These are phyloP conservation scores for Prunus kanzakura DNA, from an alignment of 306 rosid genomes.

Conservation along the genomic window DNA sequence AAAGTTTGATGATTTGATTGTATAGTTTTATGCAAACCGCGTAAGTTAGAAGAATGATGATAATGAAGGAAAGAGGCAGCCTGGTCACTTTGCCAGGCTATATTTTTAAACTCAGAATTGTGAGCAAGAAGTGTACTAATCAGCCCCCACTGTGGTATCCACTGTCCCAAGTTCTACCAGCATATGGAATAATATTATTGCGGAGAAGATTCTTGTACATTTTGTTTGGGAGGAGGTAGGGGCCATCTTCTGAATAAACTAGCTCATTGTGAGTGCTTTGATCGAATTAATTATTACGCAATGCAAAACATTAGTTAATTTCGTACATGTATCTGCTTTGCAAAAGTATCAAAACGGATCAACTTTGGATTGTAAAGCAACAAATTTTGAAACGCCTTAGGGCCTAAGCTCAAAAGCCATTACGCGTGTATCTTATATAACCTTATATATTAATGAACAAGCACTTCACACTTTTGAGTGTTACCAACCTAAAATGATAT, in stretches of 20 bases:
- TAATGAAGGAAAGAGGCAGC: conserved; percentile 13
- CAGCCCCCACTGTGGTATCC: conserved; percentile 53
- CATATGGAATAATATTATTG: conserved; percentile 58
- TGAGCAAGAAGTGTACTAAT: conserved; percentile 29
- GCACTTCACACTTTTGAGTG: neutral
- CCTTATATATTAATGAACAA: neutral
- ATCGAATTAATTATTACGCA: neutral
- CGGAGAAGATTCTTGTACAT: conserved; percentile 40
- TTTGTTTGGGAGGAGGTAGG: conserved; percentile 21
- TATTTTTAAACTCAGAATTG: conserved; percentile 25
- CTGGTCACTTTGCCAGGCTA: conserved; percentile 15
- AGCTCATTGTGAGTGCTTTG: neutral
- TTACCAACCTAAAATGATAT: neutral
- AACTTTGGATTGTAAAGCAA: conserved; percentile 26
- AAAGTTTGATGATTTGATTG: neutral
- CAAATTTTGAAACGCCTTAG: neutral
- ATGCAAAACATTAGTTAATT: neutral
- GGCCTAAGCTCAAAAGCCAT: neutral
- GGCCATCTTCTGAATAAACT: conserved; percentile 14
- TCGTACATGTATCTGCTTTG: conserved; percentile 3
- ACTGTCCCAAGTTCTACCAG: conserved; percentile 60
- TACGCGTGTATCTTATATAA: neutral
- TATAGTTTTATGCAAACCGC: conserved; percentile 34
- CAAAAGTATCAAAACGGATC: conserved; percentile 19
- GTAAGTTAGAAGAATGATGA: conserved; percentile 26